Evolutionary conservation across 2,329 filamentous ascomycete species (phyloP), one percentile per base, ranked within the genome.

Genomic region (Fusarium staphyleae): DNA sequence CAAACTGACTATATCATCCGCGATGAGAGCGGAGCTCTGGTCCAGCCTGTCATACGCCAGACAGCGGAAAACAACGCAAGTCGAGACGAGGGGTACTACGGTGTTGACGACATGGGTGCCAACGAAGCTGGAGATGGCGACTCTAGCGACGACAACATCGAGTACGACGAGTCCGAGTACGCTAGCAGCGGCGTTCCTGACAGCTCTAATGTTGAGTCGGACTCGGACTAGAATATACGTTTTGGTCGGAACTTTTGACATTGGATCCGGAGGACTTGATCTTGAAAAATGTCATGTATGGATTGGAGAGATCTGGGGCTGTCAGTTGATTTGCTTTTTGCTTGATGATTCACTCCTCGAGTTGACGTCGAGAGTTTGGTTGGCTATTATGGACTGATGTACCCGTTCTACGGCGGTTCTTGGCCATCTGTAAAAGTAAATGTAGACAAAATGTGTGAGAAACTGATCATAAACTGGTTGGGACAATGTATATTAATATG

Each of bases 21-120:
- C 5, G 32, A 18, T 14, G 28, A 50, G 6, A 18, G 19, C 8
- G 52, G 40, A 3, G 19, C 39, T 12, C 32, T 61, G 4, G 48
- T 58, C 8, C 52, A 55, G 1, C 37, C 61, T 2, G 32, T 52
- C n/a, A 33, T 60, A 6, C 30, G 32, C 3, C 37, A 43, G 29
- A 16, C 44, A 4, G 18, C 13, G 14, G 44, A 57, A 15, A 39
- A 28, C 5, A 18, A 39, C 11, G 48, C 47, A 14, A 29, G n/a
- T 13, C 42, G 34, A 24, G 43, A 63, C 8, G 47, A 65, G 11
- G 58, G 54, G 8, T 56, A 63, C 16, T 62, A 66, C 10, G 65
- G 65, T 0, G 56, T 67, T 8, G 65, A 67, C 30, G 65, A 67
- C 42, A 67, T 67, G 65, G 65, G 63, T 28, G 63, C 58, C 14